A percentile compares a stretch with the other conserved stretches of the same genome.
Conservation (phyloP, 2,329 filamentous ascomycete genomes). For the Botrytis fabae region DNA sequence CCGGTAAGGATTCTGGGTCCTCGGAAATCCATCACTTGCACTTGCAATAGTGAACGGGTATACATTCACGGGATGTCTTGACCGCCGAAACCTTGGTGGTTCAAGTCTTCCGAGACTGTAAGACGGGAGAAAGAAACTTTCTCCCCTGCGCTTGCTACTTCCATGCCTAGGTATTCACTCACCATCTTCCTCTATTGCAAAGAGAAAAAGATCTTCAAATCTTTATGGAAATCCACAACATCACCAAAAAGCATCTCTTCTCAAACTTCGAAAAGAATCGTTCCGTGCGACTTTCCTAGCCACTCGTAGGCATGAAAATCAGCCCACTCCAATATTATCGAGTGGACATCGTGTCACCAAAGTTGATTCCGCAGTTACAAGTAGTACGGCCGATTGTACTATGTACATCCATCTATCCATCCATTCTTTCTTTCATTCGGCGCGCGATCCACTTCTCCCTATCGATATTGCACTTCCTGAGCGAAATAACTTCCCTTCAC, state of each 20-base stretch:
- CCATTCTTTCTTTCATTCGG: background rate
- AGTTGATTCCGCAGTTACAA: background rate
- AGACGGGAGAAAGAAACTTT: background rate
- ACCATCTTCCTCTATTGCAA: background rate
- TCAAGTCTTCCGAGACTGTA: background rate
- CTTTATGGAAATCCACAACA: background rate
- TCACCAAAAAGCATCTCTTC: background rate
- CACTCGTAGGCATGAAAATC: background rate
- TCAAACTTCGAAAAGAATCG: background rate
- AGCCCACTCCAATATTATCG: background rate
- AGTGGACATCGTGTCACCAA: background rate
- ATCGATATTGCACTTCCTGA: background rate
- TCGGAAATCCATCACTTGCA: background rate
- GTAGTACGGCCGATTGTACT: conserved; percentile 11
- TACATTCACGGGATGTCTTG: background rate
- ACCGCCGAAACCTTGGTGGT: background rate
- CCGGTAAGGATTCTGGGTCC: background rate
- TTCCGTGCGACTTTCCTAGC: background rate
- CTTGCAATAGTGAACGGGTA: background rate
- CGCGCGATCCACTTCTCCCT: background rate
- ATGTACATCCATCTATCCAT: background rate
- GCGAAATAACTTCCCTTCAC: background rate
- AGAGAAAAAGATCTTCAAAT: background rate
- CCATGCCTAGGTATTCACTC: background rate
- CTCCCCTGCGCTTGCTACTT: background rate